A percentile compares a stretch with the other conserved stretches of the same genome.
These are phyloP conservation scores for Calophaca sinica DNA, from an alignment of 306 rosid species.

Conservation along the genomic window DNA sequence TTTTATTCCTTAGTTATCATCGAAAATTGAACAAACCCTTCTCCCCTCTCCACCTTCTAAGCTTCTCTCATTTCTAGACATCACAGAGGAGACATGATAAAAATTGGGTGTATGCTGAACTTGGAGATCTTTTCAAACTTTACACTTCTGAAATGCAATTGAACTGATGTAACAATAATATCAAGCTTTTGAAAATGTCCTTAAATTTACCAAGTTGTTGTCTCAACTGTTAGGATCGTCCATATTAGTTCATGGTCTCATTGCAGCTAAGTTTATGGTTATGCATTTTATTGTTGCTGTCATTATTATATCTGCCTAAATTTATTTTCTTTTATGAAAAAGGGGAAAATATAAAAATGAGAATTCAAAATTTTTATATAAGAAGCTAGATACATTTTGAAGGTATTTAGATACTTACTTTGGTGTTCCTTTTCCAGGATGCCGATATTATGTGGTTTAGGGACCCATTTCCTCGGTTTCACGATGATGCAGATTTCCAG, in stretches of 20 bases:
- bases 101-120: conserved; percentile 17
- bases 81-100: conserved; percentile 8
- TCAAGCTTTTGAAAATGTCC: conserved; percentile 11
- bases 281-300: conserved; percentile 33
- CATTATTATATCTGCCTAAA: conserved; percentile 32
- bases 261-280: conserved; percentile 23
- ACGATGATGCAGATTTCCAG: conserved; percentile 82
- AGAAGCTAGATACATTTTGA: conserved; percentile 32
- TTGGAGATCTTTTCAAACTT: conserved; percentile 32
- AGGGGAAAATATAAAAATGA: background rate
- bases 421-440: conserved; percentile 68
- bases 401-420: conserved; percentile 38
- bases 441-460: conserved; percentile 98
- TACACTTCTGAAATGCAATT: conserved; percentile 24
- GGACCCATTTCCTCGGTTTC: conserved; percentile 84
- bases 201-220: conserved; percentile 7
- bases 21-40: conserved; percentile 9
- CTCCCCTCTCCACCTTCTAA: conserved; percentile 4
- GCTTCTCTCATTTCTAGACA: conserved; percentile 24
- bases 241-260: background rate
- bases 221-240: conserved; percentile 17
- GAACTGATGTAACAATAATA: conserved; percentile 24
- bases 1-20: conserved; percentile 11
- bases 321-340: background rate
- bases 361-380: background rate